A percentile compares a stretch with the other conserved stretches of the same genome.
phyloP scores from a whole-genome alignment of 257 asterid species.

The Plantago ovata region DNA sequence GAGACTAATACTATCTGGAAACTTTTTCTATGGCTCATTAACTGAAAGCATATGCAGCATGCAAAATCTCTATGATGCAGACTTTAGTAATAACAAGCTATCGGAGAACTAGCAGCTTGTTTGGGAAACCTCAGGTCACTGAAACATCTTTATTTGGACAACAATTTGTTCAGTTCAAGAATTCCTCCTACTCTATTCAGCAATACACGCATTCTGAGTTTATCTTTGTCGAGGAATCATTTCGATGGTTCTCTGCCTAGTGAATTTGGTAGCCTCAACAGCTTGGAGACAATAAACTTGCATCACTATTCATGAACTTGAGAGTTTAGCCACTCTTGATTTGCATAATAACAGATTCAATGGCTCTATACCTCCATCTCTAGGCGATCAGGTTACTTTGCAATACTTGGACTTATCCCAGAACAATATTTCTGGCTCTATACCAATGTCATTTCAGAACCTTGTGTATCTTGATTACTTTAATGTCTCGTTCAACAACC shows the following conservation, averaged over 20 bases:
- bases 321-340: conserved; percentile 10
- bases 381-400: conserved; percentile 5
- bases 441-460: background rate
- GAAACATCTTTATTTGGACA: conserved; percentile 11
- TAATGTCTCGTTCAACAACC: conserved; percentile 11
- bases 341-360: conserved; percentile 19
- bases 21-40: conserved; percentile 15
- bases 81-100: background rate
- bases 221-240: conserved; percentile 11
- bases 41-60: conserved; percentile 18
- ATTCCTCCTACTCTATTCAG: conserved; percentile 21
- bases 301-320: conserved; percentile 14
- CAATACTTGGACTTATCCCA: conserved; percentile 3
- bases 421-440: background rate
- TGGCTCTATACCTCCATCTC: conserved; percentile 18
- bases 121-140: conserved; percentile 14
- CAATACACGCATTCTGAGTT: background rate
- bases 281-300: conserved; percentile 1
- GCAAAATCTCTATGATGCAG: background rate
- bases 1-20: background rate
- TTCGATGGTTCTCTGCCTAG: conserved; percentile 19
- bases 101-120: conserved; percentile 18
- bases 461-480: background rate
- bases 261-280: conserved; percentile 15
- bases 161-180: conserved; percentile 11